Conservation (phyloP, 768 basidiomycete species). For the Pisolithus albus region DNA sequence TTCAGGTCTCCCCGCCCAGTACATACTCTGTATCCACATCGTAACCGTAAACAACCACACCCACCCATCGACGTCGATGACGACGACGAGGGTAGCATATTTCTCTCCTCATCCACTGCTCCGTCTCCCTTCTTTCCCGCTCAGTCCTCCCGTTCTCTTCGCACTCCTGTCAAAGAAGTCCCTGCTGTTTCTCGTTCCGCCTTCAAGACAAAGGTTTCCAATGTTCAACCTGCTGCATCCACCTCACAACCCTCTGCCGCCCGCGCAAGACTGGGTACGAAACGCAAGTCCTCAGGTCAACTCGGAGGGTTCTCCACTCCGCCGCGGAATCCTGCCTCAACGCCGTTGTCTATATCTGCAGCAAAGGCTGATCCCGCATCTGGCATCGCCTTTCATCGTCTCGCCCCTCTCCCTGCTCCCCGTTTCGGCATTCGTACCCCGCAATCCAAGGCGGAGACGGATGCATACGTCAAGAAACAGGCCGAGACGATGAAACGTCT, state of each 20-base stretch:
- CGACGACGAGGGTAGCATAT: constrained; percentile 54
- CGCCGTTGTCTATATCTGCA: constrained; percentile 33
- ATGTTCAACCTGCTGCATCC: constrained; percentile 9
- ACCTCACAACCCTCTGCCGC: constrained; percentile 17
- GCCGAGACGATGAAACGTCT: constrained; percentile 61
- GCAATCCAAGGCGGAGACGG: constrained; percentile 32
- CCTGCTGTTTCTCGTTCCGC: constrained; percentile 35
- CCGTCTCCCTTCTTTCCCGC: constrained; percentile 38
- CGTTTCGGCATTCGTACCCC: constrained; percentile 26
- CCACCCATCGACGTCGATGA: constrained; percentile 39
- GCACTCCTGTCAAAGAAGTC: constrained; percentile 54
- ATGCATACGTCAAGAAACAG: constrained; percentile 40
- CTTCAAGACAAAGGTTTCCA: constrained; percentile 30
- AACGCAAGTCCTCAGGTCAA: constrained; percentile 53
- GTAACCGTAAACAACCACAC: constrained; percentile 28
- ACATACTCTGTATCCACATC: constrained; percentile 36
- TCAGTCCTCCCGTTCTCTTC: constrained; percentile 43
- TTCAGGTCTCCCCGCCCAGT: constrained; percentile 42
- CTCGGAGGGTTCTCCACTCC: constrained; percentile 50
- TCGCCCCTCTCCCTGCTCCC: constrained; percentile 28
- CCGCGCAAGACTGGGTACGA: constrained; percentile 45
- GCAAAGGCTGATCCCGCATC: constrained; percentile 27
- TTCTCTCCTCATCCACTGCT: constrained; percentile 40
- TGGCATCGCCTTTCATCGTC: constrained; percentile 29
- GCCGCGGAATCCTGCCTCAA: constrained; percentile 39